These are phyloP conservation scores for Ceratobasidium sp. DNA, from an alignment of 1,284 basidiomycete genomes.

Conservation along the genomic window DNA sequence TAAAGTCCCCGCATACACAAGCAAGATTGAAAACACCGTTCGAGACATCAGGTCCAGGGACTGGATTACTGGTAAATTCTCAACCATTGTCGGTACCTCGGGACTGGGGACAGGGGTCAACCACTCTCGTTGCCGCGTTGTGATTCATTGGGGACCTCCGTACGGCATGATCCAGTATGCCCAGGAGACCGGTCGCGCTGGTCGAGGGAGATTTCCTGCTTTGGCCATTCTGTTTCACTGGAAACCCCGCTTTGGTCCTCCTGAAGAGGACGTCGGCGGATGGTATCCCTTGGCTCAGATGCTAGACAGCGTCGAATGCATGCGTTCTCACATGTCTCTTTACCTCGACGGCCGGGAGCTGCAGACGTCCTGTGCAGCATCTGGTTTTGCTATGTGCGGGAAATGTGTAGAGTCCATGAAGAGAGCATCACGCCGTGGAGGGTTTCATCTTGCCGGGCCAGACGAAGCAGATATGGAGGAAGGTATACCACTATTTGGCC, in stretches of 20 bases:
- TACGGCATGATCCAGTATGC: neutral
- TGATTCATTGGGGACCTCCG: neutral
- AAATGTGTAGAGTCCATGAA: neutral
- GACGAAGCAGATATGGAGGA: too few species aligned
- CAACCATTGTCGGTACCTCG: neutral
- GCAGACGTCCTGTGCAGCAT: neutral
- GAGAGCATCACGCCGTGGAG: neutral
- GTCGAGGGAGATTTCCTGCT: neutral
- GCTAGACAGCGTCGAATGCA: neutral
- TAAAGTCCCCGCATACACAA: too few species aligned
- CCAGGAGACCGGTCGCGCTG: neutral
- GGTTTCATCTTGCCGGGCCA: constrained; percentile 4
- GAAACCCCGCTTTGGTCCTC: neutral
- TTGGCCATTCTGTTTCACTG: constrained; percentile 1
- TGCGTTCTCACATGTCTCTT: neutral
- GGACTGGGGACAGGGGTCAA: neutral
- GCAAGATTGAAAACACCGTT: too few species aligned
- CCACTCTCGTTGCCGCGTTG: neutral
- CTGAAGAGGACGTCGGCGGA: neutral
- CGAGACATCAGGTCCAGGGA: too few species aligned
- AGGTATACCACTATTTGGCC: too few species aligned
- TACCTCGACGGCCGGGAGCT: neutral
- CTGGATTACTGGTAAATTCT: neutral
- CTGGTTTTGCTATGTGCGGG: neutral
- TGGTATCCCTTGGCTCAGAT: neutral